Evolutionary conservation across 2,329 filamentous ascomycete genomes (phyloP), one percentile per base, ranked within the genome.

Genomic region (Sporothrix mexicana): DNA sequence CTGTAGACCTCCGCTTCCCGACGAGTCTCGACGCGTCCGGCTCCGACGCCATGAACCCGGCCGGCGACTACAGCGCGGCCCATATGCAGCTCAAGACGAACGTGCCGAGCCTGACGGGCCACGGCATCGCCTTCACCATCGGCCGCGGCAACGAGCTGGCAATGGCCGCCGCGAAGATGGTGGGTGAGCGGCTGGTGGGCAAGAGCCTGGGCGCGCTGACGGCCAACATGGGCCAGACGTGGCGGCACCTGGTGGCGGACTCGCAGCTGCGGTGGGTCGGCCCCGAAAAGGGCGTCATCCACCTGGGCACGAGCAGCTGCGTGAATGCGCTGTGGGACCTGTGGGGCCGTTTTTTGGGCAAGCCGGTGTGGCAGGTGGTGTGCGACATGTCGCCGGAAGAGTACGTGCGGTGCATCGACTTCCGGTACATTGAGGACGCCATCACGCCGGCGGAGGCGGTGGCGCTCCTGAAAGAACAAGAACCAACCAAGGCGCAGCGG

Each of bases 11-110:
- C 80, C 89, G 92, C 77, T 94, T 94, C 80, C 92, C 92, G 82
- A 98, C 94, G 17, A 97, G 94, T 53, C 90, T 98, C 74, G 94
- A 97, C 83, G 96, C 95, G 84, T 97, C 94, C n/a, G 94, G 94
- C 78, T 97, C 93, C 9, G 94, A 98, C 88, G 95, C 95, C 79
- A 98, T 97, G 95, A 97, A 98, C 80, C 92, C 93, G 2, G 94
- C 94, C 1, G 93, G 94, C 74, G 94, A 97, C 83, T 97, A 97
- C 84, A 97, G 93, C 0, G 87, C 94, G 13, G 94, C 95, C 17
- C 97, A 97, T 85, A 20, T 97, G 94, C 81, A 95, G 97, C 78
- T 98, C 67, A 85, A 93, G 79, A 97, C 94, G 0, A 92, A 97
- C 80, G 92, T 97, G 80, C 91, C 92, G 0, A 80, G 87, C 13